These are phyloP conservation scores for Trifolium subterraneum DNA, from an alignment of 306 rosid genomes.

Conservation along the genomic window DNA sequence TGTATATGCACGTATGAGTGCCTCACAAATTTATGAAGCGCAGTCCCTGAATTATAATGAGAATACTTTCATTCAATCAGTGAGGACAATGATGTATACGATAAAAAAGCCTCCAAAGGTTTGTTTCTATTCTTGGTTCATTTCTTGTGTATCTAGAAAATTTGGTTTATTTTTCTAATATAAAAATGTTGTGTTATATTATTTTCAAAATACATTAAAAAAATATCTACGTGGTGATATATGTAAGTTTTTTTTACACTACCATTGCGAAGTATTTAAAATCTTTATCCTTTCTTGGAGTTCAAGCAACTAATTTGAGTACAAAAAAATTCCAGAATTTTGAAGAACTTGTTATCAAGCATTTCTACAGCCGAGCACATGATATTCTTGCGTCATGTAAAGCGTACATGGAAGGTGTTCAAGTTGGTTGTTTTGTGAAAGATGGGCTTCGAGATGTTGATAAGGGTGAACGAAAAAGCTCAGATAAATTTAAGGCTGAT, in stretches of 20 bases:
- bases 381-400: conserved; percentile 80
- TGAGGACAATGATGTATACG: conserved; percentile 76
- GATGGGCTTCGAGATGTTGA: conserved; percentile 83
- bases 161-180: background rate
- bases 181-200: no score
- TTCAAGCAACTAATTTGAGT: conserved; percentile 16
- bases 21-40: conserved; percentile 57
- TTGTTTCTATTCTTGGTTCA: conserved; percentile 41
- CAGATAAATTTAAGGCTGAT: conserved; percentile 57
- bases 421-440: conserved; percentile 77
- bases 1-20: conserved; percentile 60
- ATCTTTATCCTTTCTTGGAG: background rate
- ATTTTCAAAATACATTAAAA: no score
- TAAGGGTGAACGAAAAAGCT: conserved; percentile 72
- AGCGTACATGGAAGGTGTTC: conserved; percentile 85
- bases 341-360: conserved; percentile 74
- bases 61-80: conserved; percentile 65
- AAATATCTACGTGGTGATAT: background rate
- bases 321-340: conserved; percentile 77
- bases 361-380: conserved; percentile 64
- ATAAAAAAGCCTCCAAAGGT: conserved; percentile 88
- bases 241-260: no score
- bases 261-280: no score
- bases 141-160: conserved; percentile 12
- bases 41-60: conserved; percentile 69